Conservation (phyloP, 495 filamentous ascomycete species). For the Hypoxylon rickii region DNA sequence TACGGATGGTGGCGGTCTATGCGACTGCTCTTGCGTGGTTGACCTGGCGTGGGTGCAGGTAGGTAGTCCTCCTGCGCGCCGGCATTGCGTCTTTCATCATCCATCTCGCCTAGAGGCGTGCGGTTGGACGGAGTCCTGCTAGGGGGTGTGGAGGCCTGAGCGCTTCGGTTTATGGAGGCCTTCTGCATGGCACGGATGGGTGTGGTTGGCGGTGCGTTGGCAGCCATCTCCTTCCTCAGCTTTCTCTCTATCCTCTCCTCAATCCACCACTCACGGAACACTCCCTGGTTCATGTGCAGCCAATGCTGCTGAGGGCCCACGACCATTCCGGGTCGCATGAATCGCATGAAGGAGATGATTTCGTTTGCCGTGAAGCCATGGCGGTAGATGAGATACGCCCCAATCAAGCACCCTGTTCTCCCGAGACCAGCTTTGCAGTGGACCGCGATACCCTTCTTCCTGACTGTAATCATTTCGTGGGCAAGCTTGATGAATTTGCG, state of each 20-base stretch:
- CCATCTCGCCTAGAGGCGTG: conserved; percentile 86
- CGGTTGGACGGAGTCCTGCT: conserved; percentile 74
- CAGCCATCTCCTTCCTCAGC: conserved; percentile 53
- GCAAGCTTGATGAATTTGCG: conserved; percentile 92
- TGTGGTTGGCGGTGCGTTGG: conserved; percentile 65
- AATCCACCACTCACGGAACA: conserved; percentile 97
- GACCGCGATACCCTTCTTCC: conserved; percentile 88
- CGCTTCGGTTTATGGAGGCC: conserved; percentile 52
- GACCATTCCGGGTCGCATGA: conserved; percentile 99
- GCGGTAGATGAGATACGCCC: conserved; percentile 95
- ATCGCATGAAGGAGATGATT: conserved; percentile 98
- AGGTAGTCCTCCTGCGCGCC: conserved; percentile 77
- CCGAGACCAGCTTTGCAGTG: conserved; percentile 98
- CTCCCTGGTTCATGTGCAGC: conserved; percentile 94
- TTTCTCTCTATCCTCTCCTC: conserved; percentile 79
- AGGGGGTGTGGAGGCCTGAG: conserved; percentile 78
- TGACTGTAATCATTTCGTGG: conserved; percentile 87
- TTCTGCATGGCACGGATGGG: conserved; percentile 77
- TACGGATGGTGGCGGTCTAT: conserved; percentile 59
- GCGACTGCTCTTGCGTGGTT: conserved; percentile 83
- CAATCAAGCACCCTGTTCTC: conserved; percentile 95
- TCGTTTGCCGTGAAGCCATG: conserved; percentile 99
- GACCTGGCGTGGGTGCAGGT: conserved; percentile 92
- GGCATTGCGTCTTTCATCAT: conserved; percentile 70
- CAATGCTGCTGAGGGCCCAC: conserved; percentile 99